A percentile compares a stretch with the other conserved stretches of the same genome.
Conservation (phyloP, 768 basidiomycete species). For the Psilocybe cyanescens region DNA sequence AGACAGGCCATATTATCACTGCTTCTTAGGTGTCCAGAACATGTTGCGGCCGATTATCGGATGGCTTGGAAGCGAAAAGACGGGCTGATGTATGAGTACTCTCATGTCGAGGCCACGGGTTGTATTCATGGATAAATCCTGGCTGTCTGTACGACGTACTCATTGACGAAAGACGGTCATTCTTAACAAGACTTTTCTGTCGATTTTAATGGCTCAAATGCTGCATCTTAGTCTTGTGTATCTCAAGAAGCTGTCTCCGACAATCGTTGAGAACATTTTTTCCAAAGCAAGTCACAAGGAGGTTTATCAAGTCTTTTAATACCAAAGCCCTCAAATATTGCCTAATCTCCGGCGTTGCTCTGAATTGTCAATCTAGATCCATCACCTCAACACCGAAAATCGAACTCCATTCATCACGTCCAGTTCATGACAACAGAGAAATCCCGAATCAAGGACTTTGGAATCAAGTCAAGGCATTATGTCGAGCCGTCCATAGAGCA, state of each 20-base stretch:
- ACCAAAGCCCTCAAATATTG: slow-evolving; percentile 1
- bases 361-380: slow-evolving; percentile 9
- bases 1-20: neutral
- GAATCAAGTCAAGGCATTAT: neutral
- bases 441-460: neutral
- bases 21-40: slow-evolving; percentile 7
- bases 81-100: neutral
- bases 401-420: neutral
- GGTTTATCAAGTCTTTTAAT: neutral
- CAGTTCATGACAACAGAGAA: slow-evolving; percentile 10
- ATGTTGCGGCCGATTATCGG: slow-evolving; percentile 18
- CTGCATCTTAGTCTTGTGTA: neutral
- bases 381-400: neutral
- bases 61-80: slow-evolving; percentile 8
- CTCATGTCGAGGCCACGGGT: slow-evolving; percentile 7
- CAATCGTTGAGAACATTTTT: neutral
- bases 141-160: neutral
- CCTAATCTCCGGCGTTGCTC: slow-evolving; percentile 15
- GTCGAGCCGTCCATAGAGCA: neutral
- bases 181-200: neutral
- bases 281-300: neutral
- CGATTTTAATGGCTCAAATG: neutral
- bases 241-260: neutral
- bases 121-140: neutral
- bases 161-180: neutral